Base-by-base conservation (phyloP, 2,329 filamentous ascomycete genomes). In the Neonectria coccinea region DNA sequence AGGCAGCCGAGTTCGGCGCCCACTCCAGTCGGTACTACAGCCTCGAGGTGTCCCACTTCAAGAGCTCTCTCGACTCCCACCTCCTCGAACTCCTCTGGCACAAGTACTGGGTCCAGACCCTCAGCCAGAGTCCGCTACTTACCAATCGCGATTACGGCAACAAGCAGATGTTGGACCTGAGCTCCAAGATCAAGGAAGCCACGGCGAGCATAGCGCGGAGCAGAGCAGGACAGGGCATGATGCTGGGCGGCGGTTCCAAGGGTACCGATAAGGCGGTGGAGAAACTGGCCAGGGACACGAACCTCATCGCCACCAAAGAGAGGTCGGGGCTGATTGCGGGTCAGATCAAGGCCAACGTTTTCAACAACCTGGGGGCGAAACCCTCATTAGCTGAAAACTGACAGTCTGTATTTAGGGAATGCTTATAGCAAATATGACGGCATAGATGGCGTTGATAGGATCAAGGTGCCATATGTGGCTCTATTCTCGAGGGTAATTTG, bases 31-130 rank as follows among this genome's bases (percentile, higher is more conserved):
- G 92, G 59, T 99, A 99, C 83, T 99, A 99, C 80, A 86, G 91
- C 14, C 86, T 99, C 6, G 92, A 97, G 66, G 92, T 98, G 14
- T 93, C 93, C 33, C 93, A 97, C 80, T 99, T 93, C 86, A 98
- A 98, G 82, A 96, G 92, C 68, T 91, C 92, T 0, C 89, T 99
- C 29, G 96, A 99, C 80, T 87, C 90, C 2, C 91, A 94, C 73
- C 85, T 99, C 25, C 85, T 99, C 5, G 93, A 97, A 75, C 86
- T 93, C 56, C 84, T 99, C 31, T 98, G 96, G 96, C 97, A 97
- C 83, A 98, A 98, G 80, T 99, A 99, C 84, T 97, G 94, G 96
- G 94, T 97, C 36, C 92, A 97, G 75, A 99, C 96, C 6, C 87
- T 99, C 20, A 97, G 93, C 33, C 93, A 97, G 73, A 96, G 90